These are phyloP conservation scores for Candida pseudofarinosa DNA, from an alignment of 805 yeast species.

Conservation along the genomic window DNA sequence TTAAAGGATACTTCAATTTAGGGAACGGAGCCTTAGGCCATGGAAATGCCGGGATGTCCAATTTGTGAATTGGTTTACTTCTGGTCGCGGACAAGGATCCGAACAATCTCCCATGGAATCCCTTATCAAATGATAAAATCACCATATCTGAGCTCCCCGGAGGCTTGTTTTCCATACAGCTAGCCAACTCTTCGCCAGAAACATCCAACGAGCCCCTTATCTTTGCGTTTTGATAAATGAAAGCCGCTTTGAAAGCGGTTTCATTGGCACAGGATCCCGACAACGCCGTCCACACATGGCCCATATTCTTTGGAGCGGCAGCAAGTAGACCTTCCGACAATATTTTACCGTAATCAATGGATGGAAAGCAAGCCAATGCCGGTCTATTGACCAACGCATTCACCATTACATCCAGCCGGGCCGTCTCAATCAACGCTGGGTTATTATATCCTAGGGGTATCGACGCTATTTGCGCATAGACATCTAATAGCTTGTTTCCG, in stretches of 20 bases:
- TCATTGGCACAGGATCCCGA: conserved; percentile 71
- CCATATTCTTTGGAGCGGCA: conserved; percentile 62
- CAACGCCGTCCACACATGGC: conserved; percentile 59
- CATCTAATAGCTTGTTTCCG: conserved; percentile 38
- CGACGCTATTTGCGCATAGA: conserved; percentile 71
- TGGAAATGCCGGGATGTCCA: conserved; percentile 56
- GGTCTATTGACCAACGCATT: conserved; percentile 65
- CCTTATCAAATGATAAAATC: conserved; percentile 50
- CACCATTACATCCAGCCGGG: conserved; percentile 65
- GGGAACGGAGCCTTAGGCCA: conserved; percentile 56
- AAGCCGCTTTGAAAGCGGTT: conserved; percentile 68
- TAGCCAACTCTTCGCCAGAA: conserved; percentile 40
- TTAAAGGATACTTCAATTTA: conserved; percentile 36
- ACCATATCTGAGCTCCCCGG: conserved; percentile 55
- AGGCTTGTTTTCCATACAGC: conserved; percentile 47
- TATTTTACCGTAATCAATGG: conserved; percentile 48
- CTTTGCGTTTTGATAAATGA: conserved; percentile 57
- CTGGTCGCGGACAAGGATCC: conserved; percentile 55
- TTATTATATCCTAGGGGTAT: conserved; percentile 84
- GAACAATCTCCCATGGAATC: conserved; percentile 55
- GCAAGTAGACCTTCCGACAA: conserved; percentile 49
- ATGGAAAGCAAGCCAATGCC: conserved; percentile 44
- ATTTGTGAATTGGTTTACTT: conserved; percentile 54
- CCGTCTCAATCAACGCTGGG: conserved; percentile 67
- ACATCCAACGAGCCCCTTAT: conserved; percentile 47